Base-by-base conservation (phyloP, 2,329 filamentous ascomycete species). In the Akanthomyces muscarius region DNA sequence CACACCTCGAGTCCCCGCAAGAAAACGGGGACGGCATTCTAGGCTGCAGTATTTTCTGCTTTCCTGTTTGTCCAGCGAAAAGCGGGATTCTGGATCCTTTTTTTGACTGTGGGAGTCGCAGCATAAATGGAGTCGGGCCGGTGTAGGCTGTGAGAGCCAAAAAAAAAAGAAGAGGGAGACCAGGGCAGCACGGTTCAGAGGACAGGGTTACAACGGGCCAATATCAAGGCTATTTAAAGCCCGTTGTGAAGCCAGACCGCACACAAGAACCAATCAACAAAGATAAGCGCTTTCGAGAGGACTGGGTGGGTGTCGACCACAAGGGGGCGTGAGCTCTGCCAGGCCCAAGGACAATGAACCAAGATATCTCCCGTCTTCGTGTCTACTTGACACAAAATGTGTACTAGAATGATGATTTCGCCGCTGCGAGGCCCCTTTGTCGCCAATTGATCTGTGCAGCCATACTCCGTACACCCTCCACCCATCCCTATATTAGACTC, bases 1-100 rank as follows among this genome's bases (percentile, higher is more conserved):
- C 8, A 38, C 10, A 38, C 33, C 33, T 38, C 33, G 33, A 11
- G 56, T 30, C 45, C 56, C 56, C 56, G 56, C 56, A 48, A 30
- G 45, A 50, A 42, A 59, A 10, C 33, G 23, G 44, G 45, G 56
- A 51, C 45, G 45, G 33, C 14, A 51, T 23, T 50, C 45, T 16
- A 51, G 45, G 56, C 56, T 59, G 44, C 55, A 58, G 44, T 44
- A 58, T 58, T 58, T 50, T 41, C 55, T 38, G 55, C n/a, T 50
- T 18, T 51, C 45, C 56, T 47, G 45, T 59, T 59, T 45, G 56
- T 42, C 33, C 30, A 51, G 56, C 45, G 3, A 51, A 42, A 33
- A 28, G 33, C 45, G 45, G 45, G 25, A 25, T 59, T 28, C 30
- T 51, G 45, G 30, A 21, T 11, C 18, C 18, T 21, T 4, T 14